A percentile compares a stretch with the other conserved stretches of the same genome.
phyloP scores from a whole-genome alignment of 257 asterid species.

The Solanum chilense region DNA sequence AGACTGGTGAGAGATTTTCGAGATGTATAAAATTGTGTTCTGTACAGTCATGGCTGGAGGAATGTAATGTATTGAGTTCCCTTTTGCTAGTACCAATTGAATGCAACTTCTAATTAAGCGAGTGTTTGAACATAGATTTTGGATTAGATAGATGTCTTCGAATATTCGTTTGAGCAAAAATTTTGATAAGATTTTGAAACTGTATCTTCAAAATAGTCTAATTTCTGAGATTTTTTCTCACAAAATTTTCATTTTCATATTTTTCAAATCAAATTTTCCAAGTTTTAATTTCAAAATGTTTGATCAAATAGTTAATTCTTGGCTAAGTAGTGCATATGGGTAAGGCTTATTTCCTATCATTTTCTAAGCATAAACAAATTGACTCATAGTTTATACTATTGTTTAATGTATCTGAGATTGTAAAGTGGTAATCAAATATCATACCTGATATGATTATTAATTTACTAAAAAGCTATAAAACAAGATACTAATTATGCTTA shows the following conservation, averaged over 20 bases:
- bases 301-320: neutral
- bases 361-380: neutral
- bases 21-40: neutral
- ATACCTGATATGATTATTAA: neutral
- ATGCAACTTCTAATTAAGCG: neutral
- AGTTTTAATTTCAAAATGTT: neutral
- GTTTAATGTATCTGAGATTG: neutral
- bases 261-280: neutral
- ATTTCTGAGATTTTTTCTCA: neutral
- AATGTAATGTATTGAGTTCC: neutral
- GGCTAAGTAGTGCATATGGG: neutral
- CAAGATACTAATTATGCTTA: neutral
- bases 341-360: neutral
- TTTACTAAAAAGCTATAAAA: neutral
- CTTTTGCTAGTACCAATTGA: neutral
- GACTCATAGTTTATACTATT: neutral
- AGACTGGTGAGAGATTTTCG: neutral
- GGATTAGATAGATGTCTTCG: neutral
- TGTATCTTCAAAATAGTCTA: neutral
- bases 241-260: too few species aligned
- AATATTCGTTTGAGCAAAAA: neutral
- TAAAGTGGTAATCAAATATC: neutral
- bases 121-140: neutral
- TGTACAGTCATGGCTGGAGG: neutral
- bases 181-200: neutral